Evolutionary conservation across 805 yeast species (phyloP).

Genomic region (Danielia reshetovae): DNA sequence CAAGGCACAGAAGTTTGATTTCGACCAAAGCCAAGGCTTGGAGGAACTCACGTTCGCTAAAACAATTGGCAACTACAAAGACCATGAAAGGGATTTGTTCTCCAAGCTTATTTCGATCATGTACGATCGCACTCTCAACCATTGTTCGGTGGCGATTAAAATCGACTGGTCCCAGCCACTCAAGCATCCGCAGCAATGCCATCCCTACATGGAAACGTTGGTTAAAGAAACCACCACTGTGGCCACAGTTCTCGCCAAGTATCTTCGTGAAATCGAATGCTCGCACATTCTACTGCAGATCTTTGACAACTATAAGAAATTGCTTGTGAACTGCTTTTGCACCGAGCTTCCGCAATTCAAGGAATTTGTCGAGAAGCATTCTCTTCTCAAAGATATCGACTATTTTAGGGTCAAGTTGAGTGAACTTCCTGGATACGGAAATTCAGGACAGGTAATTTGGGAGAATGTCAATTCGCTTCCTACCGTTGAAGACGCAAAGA

Average conservation of each 20-base stretch:
- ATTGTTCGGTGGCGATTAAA: slow-evolving; percentile 43
- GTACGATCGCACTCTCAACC: slow-evolving; percentile 57
- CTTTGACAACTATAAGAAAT: slow-evolving; percentile 55
- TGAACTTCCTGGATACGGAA: slow-evolving; percentile 56
- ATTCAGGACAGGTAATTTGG: slow-evolving; percentile 60
- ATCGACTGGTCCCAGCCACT: slow-evolving; percentile 50
- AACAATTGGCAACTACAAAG: slow-evolving; percentile 41
- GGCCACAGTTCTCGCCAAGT: slow-evolving; percentile 53
- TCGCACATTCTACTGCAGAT: slow-evolving; percentile 44
- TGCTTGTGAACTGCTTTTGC: slow-evolving; percentile 49
- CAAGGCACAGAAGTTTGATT: not conserved
- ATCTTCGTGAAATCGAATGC: slow-evolving; percentile 50
- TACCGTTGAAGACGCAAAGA: slow-evolving; percentile 45
- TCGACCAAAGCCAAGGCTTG: slow-evolving; percentile 2
- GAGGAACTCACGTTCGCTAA: slow-evolving; percentile 29
- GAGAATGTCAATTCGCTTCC: slow-evolving; percentile 52
- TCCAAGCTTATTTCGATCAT: slow-evolving; percentile 64
- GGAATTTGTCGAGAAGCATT: slow-evolving; percentile 51
- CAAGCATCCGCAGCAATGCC: slow-evolving; percentile 45
- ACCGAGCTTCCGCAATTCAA: slow-evolving; percentile 43
- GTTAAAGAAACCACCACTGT: slow-evolving; percentile 67
- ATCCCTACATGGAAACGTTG: slow-evolving; percentile 59
- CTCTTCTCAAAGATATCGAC: slow-evolving; percentile 56
- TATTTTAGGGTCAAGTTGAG: slow-evolving; percentile 60
- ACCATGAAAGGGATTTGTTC: slow-evolving; percentile 61